Base-by-base conservation (phyloP, 306 rosid genomes). In the Fagus sylvatica region DNA sequence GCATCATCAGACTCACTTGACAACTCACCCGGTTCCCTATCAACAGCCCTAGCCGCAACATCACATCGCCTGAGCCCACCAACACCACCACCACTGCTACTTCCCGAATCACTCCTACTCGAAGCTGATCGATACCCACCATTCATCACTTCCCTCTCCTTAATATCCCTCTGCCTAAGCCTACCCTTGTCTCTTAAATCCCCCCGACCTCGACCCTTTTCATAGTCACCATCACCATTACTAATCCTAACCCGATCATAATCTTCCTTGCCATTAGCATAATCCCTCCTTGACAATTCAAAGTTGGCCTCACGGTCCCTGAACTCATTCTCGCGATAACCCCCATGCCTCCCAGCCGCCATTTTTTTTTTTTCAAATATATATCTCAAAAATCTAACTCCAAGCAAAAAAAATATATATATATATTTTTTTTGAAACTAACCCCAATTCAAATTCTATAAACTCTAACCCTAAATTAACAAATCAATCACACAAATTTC, bases 1-100 rank as follows among this genome's bases (percentile, higher is more conserved):
- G 90, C 96, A 79, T 88, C 99, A 66, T 96, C 97, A 54, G 99
- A 91, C 37, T 91, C 99, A 75, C 97, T 96, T 3, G 99, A 96
- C 84, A 96, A 90, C 64, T 96, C 99, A 46, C 99, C 99, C 1
- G 99, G 98, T 84, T 93, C 99, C 81, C 84, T 90, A 61, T 96
- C 99, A 65, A 83, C 19, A 2, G 87, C 33, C 87, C 80, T 89
- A 5, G 60, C 82, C 11, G 86, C 74, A 76, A 87, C 80, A 30
- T 59, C 94, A 88, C 89, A 82, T 49, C 84, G 85, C 73, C 85
- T 88, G 8, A 91, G 89, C 39, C 94, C 93, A 28, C 78, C 87
- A 53, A 83, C 74, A 33, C 79, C 80, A 53, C 91, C 79, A 9
- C 92, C 83, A 15, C 88, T 77, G 65, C 69, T 83, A 51, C 93